Evolutionary conservation across 495 filamentous ascomycete species (phyloP), one percentile per base, ranked within the genome.

Genomic region (Acidiella bohemica): DNA sequence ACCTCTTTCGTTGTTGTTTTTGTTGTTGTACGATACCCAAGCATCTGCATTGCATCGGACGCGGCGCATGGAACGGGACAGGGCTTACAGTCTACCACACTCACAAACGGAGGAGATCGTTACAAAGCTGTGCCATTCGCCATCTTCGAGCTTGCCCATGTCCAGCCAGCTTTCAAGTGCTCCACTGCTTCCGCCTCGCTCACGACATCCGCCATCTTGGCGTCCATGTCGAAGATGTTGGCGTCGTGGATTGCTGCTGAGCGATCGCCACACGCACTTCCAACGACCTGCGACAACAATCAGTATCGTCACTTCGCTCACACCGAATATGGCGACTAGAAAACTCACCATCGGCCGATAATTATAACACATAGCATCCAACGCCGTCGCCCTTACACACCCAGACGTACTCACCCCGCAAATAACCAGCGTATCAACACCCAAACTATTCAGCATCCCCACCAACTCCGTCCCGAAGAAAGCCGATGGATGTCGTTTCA

Each of bases 381-480:
- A 42, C 30, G 57, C 49, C 20, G 47, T 47, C 2, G 59, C 57
- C 22, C 60, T 41, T 34, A 61, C 58, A 42, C 60, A 63, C 4
- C 59, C 59, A 32, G 49, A 55, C 22, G 60, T 63, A 37, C 55
- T 57, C 20, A 63, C 59, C 4, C 60, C 59, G 19, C 55, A 54
- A 8, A 63, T 42, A 6, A 61, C 59, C 33, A 61, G 32, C 39
- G 58, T 61, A 44, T 63, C 59, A 9, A 59, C 58, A 32, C 45
- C 47, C 40, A 55, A 18, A 9, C 51, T 21, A 30, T 51, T 41
- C 36, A 63, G 46, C 11, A 50, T 49, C 4, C 48, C 46, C 7
- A 49, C 50, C 32, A 63, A 44, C 21, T 54, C 53, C 23, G 60
- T 63, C 17, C 58, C 60, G 44, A 63, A 63, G 52, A 63, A 63